A percentile compares a stretch with the other conserved stretches of the same genome.
phyloP scores from a whole-genome alignment of 208 protist genomes.

The Wallacemonas sp. region DNA sequence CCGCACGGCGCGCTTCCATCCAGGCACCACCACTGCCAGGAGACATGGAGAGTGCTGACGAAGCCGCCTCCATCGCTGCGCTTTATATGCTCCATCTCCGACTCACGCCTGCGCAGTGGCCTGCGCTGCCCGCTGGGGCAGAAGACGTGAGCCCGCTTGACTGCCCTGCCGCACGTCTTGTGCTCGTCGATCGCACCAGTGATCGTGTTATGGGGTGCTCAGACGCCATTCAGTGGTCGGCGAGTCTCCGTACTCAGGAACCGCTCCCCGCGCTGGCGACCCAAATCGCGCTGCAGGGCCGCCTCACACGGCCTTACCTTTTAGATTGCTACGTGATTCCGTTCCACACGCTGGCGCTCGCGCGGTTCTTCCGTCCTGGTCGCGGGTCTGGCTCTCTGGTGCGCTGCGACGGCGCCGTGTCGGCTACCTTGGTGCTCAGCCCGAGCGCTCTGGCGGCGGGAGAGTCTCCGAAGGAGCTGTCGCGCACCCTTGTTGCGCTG shows the following conservation, averaged over 20 bases:
- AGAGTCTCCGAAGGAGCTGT: not conserved
- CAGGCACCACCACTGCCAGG: not conserved
- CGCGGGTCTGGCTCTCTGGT: not conserved
- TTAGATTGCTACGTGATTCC: slow-evolving; percentile 9
- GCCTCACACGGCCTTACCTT: not conserved
- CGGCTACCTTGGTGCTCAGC: not conserved
- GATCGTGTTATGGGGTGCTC: slow-evolving; percentile 1
- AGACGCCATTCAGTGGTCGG: not conserved
- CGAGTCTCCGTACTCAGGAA: not conserved
- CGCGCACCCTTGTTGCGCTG: not conserved
- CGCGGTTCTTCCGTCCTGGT: slow-evolving; percentile 2
- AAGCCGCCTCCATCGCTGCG: not conserved
- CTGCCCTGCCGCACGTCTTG: slow-evolving; percentile 3
- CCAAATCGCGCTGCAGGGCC: not conserved
- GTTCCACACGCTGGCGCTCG: slow-evolving; percentile 8
- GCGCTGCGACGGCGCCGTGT: not conserved
- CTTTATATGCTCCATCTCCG: slow-evolving; percentile 8
- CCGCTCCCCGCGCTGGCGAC: not conserved
- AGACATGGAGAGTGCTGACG: not conserved
- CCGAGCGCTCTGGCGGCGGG: not conserved
- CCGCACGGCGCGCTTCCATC: not conserved
- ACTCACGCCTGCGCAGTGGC: not conserved
- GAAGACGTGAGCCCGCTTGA: too few relatives aligned
- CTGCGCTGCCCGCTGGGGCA: too few relatives aligned
- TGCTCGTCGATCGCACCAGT: not conserved